A percentile compares a stretch with the other conserved stretches of the same genome.
phyloP scores from a whole-genome alignment of 2,329 filamentous ascomycete genomes.

The Tolypocladium nubicola region DNA sequence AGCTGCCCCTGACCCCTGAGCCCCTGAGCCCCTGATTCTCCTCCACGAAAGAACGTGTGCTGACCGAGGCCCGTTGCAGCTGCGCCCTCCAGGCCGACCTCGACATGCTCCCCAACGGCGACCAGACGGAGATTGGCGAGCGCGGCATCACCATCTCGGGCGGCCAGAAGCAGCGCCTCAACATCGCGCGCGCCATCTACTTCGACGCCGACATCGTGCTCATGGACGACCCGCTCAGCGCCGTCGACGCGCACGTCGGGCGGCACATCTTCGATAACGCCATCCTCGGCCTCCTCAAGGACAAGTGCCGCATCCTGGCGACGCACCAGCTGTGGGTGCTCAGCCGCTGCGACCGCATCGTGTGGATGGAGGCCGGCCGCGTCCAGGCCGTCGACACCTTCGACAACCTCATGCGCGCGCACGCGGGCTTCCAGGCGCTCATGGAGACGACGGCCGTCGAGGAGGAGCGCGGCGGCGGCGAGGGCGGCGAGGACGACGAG shows the following conservation, averaged over 20 bases:
- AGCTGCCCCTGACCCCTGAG: background rate
- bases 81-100: conserved; percentile 80
- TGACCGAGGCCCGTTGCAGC: conserved; percentile 18
- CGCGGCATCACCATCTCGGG: conserved; percentile 92
- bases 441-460: conserved; percentile 78
- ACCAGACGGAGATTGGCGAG: conserved; percentile 88
- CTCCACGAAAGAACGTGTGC: background rate
- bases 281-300: conserved; percentile 76
- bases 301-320: conserved; percentile 84
- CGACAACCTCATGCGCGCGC: conserved; percentile 71
- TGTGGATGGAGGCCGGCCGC: conserved; percentile 82
- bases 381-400: conserved; percentile 85
- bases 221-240: conserved; percentile 60
- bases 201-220: conserved; percentile 58
- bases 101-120: conserved; percentile 85
- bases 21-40: background rate
- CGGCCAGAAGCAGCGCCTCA: conserved; percentile 88
- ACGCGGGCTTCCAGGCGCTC: conserved; percentile 67
- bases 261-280: conserved; percentile 85
- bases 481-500: conserved; percentile 29
- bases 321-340: conserved; percentile 95
- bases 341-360: conserved; percentile 79
- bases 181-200: conserved; percentile 77
- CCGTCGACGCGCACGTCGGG: conserved; percentile 60
- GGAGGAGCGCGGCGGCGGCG: conserved; percentile 40